phyloP scores from a whole-genome alignment of 768 basidiomycete genomes.

The Roridomyces roridus region DNA sequence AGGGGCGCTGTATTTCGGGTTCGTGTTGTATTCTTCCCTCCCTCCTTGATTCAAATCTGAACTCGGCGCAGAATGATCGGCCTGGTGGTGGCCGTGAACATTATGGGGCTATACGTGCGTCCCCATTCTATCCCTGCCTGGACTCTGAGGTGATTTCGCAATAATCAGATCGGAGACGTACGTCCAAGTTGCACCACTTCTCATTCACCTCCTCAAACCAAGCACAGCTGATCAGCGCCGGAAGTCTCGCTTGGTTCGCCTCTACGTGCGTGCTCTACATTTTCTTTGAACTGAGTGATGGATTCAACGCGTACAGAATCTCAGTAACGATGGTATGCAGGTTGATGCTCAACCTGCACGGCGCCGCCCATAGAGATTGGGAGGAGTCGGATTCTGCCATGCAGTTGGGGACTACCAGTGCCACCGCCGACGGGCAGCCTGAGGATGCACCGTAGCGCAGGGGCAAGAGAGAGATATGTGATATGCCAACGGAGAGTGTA shows the following conservation, averaged over 20 bases:
- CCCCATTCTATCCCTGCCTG: not conserved
- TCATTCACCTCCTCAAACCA: not conserved
- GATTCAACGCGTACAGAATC: not conserved
- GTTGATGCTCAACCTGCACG: not conserved
- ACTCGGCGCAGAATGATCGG: not conserved
- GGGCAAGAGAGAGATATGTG: too few species aligned
- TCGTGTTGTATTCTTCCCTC: constrained; percentile 1
- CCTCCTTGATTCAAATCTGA: not conserved
- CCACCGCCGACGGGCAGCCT: too few species aligned
- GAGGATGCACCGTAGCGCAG: too few species aligned
- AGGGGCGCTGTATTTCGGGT: constrained; percentile 2
- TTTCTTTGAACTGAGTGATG: not conserved
- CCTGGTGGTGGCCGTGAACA: not conserved
- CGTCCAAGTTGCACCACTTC: too few species aligned
- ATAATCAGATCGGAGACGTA: too few species aligned
- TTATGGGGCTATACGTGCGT: not conserved
- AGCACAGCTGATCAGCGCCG: not conserved
- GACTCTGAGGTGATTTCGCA: too few species aligned
- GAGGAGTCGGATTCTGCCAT: too few species aligned
- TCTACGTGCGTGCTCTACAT: not conserved
- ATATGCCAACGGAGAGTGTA: too few species aligned
- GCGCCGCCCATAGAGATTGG: not conserved
- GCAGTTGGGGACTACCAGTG: too few species aligned
- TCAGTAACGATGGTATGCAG: constrained; percentile 1
- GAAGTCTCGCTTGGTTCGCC: not conserved